Evolutionary conservation across 73 alveolate species (phyloP).

Genomic region (Blepharisma stoltei): DNA sequence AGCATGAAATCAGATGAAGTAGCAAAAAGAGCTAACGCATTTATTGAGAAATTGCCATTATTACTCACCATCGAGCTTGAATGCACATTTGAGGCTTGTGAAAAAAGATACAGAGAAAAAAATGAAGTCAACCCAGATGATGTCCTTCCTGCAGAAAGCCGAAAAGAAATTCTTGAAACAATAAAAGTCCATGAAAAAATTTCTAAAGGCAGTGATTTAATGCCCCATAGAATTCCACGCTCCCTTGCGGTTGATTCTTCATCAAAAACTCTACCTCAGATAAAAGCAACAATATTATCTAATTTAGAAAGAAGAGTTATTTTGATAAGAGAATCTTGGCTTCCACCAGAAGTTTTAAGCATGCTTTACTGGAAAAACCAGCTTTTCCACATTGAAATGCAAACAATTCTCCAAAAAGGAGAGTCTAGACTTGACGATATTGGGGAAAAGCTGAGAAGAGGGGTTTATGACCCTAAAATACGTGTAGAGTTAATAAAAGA

Average conservation of each 20-base stretch:
- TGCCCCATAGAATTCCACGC: neutral
- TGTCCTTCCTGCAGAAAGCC: neutral
- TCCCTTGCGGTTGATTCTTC: neutral
- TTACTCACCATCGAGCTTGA: constrained; percentile 14
- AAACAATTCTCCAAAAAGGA: neutral
- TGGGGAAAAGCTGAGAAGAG: constrained; percentile 16
- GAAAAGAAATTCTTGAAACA: neutral
- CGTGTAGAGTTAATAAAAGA: neutral
- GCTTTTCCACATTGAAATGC: neutral
- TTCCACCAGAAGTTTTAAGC: neutral
- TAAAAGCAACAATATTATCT: neutral
- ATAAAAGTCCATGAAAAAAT: neutral
- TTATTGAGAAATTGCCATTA: neutral
- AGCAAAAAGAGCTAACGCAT: neutral
- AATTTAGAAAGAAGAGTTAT: neutral
- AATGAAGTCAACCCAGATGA: constrained; percentile 9
- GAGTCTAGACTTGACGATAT: neutral
- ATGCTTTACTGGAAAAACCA: constrained; percentile 16
- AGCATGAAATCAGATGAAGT: neutral
- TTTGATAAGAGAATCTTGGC: neutral
- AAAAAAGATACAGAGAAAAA: neutral
- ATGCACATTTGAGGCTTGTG: neutral
- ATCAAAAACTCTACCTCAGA: neutral
- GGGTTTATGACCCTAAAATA: neutral
- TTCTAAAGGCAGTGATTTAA: neutral